phyloP scores from a whole-genome alignment of 306 rosid species.

The Arachis hypogaea region DNA sequence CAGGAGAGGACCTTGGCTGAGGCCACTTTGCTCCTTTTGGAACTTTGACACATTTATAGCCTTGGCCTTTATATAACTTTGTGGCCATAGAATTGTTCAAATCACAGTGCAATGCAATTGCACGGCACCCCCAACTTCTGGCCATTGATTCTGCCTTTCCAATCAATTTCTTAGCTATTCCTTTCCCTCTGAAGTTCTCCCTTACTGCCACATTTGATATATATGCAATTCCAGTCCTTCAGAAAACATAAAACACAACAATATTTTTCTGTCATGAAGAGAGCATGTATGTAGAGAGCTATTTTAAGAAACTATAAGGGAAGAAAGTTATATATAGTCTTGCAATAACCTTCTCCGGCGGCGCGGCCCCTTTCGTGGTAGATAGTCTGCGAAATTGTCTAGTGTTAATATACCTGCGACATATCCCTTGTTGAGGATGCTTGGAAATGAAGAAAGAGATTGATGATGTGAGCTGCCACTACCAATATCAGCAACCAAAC shows the following conservation, averaged over 20 bases:
- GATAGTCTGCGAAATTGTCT: constrained; percentile 81
- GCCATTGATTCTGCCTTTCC: constrained; percentile 79
- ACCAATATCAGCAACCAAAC: constrained; percentile 74
- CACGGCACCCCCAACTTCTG: constrained; percentile 80
- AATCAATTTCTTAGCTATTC: constrained; percentile 72
- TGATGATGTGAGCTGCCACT: constrained; percentile 48
- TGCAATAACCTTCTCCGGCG: constrained; percentile 71
- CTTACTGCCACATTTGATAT: constrained; percentile 85
- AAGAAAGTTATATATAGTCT: not conserved
- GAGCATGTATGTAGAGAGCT: not conserved
- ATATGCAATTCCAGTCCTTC: constrained; percentile 88
- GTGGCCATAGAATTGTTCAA: constrained; percentile 66
- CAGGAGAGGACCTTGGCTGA: constrained; percentile 71
- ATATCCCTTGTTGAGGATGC: constrained; percentile 62
- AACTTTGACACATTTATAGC: constrained; percentile 69
- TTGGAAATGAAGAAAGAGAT: constrained; percentile 52
- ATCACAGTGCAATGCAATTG: constrained; percentile 84
- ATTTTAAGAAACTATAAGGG: too few species aligned
- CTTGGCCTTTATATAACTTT: constrained; percentile 70
- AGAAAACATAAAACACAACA: constrained; percentile 3
- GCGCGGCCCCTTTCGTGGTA: constrained; percentile 71
- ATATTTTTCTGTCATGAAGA: not conserved
- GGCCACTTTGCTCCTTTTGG: constrained; percentile 95
- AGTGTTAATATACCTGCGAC: constrained; percentile 87
- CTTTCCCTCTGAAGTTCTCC: constrained; percentile 72